Base-by-base conservation (phyloP, 305 asterid species). In the Lippia alba region DNA sequence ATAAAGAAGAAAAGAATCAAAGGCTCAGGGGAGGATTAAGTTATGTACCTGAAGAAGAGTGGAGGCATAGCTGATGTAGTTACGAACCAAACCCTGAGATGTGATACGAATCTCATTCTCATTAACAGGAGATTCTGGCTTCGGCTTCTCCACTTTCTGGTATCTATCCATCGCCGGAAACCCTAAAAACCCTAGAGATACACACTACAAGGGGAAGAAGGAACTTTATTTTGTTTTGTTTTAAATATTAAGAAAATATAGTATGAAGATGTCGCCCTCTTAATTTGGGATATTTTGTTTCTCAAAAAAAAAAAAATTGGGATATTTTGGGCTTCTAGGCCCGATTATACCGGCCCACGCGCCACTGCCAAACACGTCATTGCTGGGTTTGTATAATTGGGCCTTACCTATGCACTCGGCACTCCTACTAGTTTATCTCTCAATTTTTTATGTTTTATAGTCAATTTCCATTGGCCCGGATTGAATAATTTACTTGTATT, bases 71-170 rank as follows among this genome's bases (percentile, higher is more conserved):
- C 76, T 92, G 85, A 90, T 81, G 85, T 90, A 92, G 79, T 86
- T 92, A 30, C 96, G 89, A 32, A 90, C 91, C 79, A 87, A 57
- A 45, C 98, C 98, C 71, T 88, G 96, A 7, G 97, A 87, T 55
- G 98, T 92, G 65, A 92, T 89, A 30, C 98, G 94, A 84, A 92
- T 90, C 89, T 92, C 98, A 89, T 92, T 92, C 82, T 90, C 95
- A 74, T 87, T 90, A 10, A 87, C 94, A 19, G 95, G 90, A 14
- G 83, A 76, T 66, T 88, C 96, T 0, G 90, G 94, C 83, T 86
- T 90, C 12, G 91, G 96, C 84, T 88, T 92, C 83, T 87, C 95
- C 58, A 92, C 98, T 67, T 92, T 92, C 54, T 88, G 97, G 73
- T 92, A 92, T 77, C 96, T 89, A 67, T 92, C 98, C 98, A 92